A percentile compares a stretch with the other conserved stretches of the same genome.
Evolutionary conservation across 148 eudicot species (phyloP).

Genomic region (Rhododendron griersonianum): DNA sequence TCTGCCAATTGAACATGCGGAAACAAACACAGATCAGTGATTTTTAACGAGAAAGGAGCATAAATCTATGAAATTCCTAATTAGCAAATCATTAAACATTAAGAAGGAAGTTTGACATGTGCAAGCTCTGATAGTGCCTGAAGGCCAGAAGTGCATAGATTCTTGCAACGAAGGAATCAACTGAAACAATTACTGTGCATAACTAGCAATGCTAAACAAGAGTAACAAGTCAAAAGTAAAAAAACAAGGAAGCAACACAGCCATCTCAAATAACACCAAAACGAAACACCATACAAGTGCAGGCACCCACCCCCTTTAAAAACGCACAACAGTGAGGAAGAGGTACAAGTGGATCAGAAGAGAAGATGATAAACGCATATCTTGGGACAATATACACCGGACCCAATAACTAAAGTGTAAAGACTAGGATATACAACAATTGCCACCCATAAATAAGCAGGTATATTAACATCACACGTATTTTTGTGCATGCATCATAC

Average conservation of each 20-base stretch:
- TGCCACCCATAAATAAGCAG: neutral
- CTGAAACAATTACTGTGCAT: neutral
- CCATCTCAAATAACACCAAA: neutral
- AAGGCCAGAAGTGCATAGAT: neutral
- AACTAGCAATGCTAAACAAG: neutral
- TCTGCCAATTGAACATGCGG: slow-evolving; percentile 25
- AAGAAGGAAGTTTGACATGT: neutral
- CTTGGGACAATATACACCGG: neutral
- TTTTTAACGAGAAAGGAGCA: neutral
- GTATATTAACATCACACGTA: neutral
- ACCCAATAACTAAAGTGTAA: neutral
- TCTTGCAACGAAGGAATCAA: neutral
- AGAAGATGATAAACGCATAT: neutral
- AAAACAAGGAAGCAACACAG: neutral
- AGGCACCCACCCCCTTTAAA: neutral
- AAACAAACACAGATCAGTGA: neutral
- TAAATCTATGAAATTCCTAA: neutral
- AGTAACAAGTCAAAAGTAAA: neutral
- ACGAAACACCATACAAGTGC: neutral
- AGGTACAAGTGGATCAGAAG: neutral
- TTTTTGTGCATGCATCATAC: neutral
- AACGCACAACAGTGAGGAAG: neutral
- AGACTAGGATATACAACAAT: neutral
- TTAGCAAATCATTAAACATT: neutral
- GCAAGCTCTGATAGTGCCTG: neutral